These are phyloP conservation scores for Calonectria multiphialidica DNA, from an alignment of 2,329 filamentous ascomycete species.

Conservation along the genomic window DNA sequence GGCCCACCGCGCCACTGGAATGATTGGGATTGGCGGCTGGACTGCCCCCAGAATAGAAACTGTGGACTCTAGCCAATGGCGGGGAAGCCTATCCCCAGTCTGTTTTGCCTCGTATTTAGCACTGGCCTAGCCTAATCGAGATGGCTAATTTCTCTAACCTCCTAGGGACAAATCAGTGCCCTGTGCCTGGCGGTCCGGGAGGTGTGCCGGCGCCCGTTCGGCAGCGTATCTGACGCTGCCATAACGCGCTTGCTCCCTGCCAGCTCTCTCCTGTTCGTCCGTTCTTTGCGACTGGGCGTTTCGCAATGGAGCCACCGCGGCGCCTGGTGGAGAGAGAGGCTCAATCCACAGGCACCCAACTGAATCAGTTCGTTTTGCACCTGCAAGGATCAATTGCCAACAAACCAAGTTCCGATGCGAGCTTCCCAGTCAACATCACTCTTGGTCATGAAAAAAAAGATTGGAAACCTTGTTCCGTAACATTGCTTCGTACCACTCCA, in stretches of 20 bases:
- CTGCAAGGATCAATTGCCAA: background rate
- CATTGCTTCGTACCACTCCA: conserved; percentile 21
- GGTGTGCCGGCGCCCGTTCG: conserved; percentile 9
- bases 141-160: conserved; percentile 36
- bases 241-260: background rate
- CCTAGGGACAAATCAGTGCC: conserved; percentile 28
- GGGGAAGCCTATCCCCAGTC: conserved; percentile 21
- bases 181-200: background rate
- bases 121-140: conserved; percentile 23
- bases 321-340: conserved; percentile 5
- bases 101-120: conserved; percentile 39
- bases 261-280: background rate
- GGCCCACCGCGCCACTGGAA: conserved; percentile 20
- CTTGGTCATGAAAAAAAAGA: background rate
- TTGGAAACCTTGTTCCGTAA: conserved; percentile 3
- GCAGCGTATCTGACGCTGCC: background rate
- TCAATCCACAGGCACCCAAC: background rate
- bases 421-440: background rate
- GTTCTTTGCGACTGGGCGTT: background rate
- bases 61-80: conserved; percentile 30
- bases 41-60: conserved; percentile 38
- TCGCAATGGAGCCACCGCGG: background rate
- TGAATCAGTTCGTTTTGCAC: background rate
- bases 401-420: background rate
- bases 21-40: conserved; percentile 32